Conservation (phyloP, 805 yeast species). For the Zygoascus biomembranicola region DNA sequence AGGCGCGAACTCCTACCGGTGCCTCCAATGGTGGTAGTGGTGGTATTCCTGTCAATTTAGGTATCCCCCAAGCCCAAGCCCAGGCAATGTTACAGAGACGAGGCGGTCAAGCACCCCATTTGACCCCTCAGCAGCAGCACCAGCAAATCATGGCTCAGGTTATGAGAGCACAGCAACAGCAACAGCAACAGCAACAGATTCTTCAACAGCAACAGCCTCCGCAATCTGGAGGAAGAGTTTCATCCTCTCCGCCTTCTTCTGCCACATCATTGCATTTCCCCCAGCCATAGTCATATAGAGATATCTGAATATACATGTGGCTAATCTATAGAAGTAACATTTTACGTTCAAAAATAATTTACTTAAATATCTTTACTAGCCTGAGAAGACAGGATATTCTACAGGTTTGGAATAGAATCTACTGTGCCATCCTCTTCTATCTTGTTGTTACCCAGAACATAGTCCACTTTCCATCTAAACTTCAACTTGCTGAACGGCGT, state of each 20-base stretch:
- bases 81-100: slow-evolving; percentile 4
- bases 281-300: background rate
- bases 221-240: slow-evolving; percentile 1
- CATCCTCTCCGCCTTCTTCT: slow-evolving; percentile 10
- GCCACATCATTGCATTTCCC: slow-evolving; percentile 1
- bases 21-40: background rate
- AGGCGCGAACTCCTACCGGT: slow-evolving; percentile 3
- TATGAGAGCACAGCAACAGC: slow-evolving; percentile 12
- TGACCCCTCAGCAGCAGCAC: slow-evolving; percentile 11
- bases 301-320: background rate
- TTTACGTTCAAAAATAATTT: background rate
- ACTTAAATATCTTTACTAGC: background rate
- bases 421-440: slow-evolving; percentile 53
- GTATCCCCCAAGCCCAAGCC: background rate
- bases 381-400: background rate
- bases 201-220: slow-evolving; percentile 4
- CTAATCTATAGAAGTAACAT: background rate
- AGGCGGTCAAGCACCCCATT: background rate
- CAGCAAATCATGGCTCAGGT: slow-evolving; percentile 11
- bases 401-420: slow-evolving; percentile 13
- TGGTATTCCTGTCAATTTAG: background rate
- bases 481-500: slow-evolving; percentile 36
- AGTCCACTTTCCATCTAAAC: slow-evolving; percentile 69
- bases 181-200: slow-evolving; percentile 19
- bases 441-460: slow-evolving; percentile 38